phyloP scores from a whole-genome alignment of 1,139 yeast species.

The Hemisphaericaspora xylofermentans region DNA sequence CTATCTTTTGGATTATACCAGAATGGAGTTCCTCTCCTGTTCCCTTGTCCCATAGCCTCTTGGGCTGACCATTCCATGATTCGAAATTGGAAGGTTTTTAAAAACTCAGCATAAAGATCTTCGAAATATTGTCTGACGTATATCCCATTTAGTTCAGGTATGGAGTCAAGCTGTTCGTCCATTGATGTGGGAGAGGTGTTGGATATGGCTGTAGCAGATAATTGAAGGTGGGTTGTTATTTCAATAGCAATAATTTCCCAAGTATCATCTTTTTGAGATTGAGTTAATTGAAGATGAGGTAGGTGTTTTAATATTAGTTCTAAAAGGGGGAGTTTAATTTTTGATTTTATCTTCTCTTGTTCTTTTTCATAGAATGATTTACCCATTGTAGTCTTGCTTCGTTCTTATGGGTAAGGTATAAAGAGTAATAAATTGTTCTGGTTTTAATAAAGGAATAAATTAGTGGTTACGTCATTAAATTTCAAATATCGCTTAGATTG shows the following conservation, averaged over 20 bases:
- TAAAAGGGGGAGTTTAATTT: constrained; percentile 30
- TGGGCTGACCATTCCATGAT: neutral
- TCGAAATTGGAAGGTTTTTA: neutral
- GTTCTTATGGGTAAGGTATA: neutral
- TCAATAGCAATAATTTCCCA: constrained; percentile 41
- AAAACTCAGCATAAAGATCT: constrained; percentile 19
- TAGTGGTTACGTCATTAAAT: neutral
- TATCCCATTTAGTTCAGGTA: constrained; percentile 32
- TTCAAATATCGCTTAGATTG: too few species aligned
- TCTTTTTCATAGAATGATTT: constrained; percentile 32
- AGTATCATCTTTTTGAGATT: constrained; percentile 25
- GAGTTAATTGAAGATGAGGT: constrained; percentile 34
- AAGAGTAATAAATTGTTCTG: neutral
- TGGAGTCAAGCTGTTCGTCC: constrained; percentile 23
- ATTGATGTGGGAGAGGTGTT: too few species aligned
- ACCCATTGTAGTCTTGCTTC: constrained; percentile 7
- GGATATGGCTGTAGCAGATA: too few species aligned
- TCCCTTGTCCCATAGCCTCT: neutral
- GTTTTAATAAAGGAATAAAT: neutral
- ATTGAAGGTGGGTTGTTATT: too few species aligned
- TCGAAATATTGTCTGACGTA: constrained; percentile 27
- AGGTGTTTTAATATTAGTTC: constrained; percentile 30
- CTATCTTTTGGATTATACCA: constrained; percentile 11
- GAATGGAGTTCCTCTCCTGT: neutral
- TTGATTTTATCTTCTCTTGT: constrained; percentile 23